phyloP scores from a whole-genome alignment of 768 basidiomycete species.

The Sporobolomyces pararoseus region DNA sequence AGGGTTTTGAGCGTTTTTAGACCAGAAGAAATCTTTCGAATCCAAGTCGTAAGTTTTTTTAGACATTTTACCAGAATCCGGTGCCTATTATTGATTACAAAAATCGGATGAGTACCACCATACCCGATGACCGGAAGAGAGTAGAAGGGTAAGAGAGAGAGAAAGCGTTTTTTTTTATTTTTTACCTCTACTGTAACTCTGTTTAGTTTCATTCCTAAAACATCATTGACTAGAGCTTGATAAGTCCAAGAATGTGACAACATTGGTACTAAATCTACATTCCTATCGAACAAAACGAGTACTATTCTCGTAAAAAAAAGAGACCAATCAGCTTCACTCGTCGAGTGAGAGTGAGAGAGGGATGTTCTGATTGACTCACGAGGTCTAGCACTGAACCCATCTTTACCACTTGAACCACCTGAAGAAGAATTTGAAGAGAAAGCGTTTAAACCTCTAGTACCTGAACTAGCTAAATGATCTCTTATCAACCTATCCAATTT shows the following conservation, averaged over 20 bases:
- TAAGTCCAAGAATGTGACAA: slow-evolving; percentile 98
- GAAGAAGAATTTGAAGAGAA: slow-evolving; percentile 39
- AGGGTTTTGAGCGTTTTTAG: slow-evolving; percentile 87
- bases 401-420: slow-evolving; percentile 48
- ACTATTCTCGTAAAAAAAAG: slow-evolving; percentile 61
- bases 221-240: slow-evolving; percentile 95
- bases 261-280: slow-evolving; percentile 88
- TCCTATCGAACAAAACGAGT: slow-evolving; percentile 86
- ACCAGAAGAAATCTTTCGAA: slow-evolving; percentile 99
- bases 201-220: slow-evolving; percentile 93
- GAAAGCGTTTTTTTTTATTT: too few species aligned
- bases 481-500: slow-evolving; percentile 88
- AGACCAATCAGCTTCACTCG: neutral
- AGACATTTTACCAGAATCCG: slow-evolving; percentile 58
- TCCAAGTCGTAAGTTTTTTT: slow-evolving; percentile 88
- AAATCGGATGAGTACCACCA: neutral
- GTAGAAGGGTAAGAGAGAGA: neutral
- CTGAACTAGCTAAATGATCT: slow-evolving; percentile 65
- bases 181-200: slow-evolving; percentile 76
- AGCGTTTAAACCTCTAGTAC: slow-evolving; percentile 36
- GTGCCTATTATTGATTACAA: slow-evolving; percentile 49
- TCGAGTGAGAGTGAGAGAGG: neutral
- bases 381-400: slow-evolving; percentile 56
- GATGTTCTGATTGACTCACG: slow-evolving; percentile 18
- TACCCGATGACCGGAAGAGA: neutral